Conservation (phyloP, 1,139 yeast genomes). For the Debaryomyces sp. region DNA sequence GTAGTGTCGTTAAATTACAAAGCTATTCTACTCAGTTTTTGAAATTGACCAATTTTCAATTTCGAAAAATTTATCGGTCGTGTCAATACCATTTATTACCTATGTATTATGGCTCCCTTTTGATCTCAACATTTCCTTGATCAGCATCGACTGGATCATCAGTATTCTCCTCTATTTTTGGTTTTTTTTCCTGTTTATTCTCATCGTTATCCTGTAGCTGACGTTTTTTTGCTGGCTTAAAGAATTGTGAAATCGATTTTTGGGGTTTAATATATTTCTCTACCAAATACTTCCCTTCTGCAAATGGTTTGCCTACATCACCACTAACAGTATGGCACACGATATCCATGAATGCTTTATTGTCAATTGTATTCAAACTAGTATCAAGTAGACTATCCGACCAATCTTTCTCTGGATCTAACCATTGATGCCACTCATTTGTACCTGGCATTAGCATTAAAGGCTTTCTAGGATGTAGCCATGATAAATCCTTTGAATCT, state of each 20-base stretch:
- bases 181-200: slow-evolving; percentile 7
- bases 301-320: slow-evolving; percentile 65
- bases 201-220: slow-evolving; percentile 5
- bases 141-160: neutral
- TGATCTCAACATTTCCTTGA: neutral
- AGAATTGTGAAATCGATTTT: slow-evolving; percentile 32
- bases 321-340: slow-evolving; percentile 58
- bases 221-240: slow-evolving; percentile 3
- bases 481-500: slow-evolving; percentile 49
- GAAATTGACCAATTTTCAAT: neutral
- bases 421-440: slow-evolving; percentile 62
- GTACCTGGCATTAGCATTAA: slow-evolving; percentile 62
- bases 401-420: slow-evolving; percentile 51
- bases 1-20: neutral
- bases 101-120: neutral
- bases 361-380: slow-evolving; percentile 37
- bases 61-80: slow-evolving; percentile 8
- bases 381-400: slow-evolving; percentile 35
- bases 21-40: neutral
- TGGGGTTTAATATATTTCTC: slow-evolving; percentile 26
- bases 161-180: neutral
- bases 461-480: slow-evolving; percentile 84
- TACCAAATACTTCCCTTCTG: slow-evolving; percentile 50
- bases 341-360: slow-evolving; percentile 45
- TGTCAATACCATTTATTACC: neutral